phyloP scores from a whole-genome alignment of 805 yeast species.

The Yueomyces sp. region DNA sequence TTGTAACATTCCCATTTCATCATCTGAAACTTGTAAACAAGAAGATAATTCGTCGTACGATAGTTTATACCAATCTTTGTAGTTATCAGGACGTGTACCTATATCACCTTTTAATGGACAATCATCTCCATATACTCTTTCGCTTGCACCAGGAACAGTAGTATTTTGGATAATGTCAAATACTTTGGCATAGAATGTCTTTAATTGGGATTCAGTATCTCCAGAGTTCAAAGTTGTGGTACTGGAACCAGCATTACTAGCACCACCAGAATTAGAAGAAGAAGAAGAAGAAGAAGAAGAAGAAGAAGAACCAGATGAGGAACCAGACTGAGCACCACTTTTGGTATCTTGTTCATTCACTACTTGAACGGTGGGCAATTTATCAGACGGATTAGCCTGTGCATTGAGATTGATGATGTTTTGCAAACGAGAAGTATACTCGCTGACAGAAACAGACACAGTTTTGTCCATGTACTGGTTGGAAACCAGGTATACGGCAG shows the following conservation, averaged over 20 bases:
- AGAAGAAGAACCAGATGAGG: neutral
- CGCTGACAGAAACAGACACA: constrained; percentile 6
- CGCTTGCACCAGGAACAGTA: constrained; percentile 16
- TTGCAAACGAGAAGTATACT: constrained; percentile 8
- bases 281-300: neutral
- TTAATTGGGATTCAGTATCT: constrained; percentile 1
- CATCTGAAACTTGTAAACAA: constrained; percentile 14
- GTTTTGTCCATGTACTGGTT: constrained; percentile 5
- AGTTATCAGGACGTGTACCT: constrained; percentile 11
- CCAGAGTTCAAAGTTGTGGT: constrained; percentile 1
- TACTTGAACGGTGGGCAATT: neutral
- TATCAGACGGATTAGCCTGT: neutral
- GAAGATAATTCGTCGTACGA: constrained; percentile 10
- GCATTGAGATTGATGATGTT: constrained; percentile 2
- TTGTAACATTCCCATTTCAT: constrained; percentile 8
- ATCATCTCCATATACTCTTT: constrained; percentile 6
- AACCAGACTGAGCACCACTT: no score
- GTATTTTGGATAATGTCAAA: constrained; percentile 10
- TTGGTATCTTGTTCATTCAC: neutral
- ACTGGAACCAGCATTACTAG: neutral
- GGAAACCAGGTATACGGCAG: neutral
- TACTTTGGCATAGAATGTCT: constrained; percentile 15
- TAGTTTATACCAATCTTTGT: constrained; percentile 10
- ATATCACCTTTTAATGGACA: constrained; percentile 14
- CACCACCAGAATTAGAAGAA: neutral